Base-by-base conservation (phyloP, 1,284 basidiomycete genomes). In the Ganoderma meredithae region DNA sequence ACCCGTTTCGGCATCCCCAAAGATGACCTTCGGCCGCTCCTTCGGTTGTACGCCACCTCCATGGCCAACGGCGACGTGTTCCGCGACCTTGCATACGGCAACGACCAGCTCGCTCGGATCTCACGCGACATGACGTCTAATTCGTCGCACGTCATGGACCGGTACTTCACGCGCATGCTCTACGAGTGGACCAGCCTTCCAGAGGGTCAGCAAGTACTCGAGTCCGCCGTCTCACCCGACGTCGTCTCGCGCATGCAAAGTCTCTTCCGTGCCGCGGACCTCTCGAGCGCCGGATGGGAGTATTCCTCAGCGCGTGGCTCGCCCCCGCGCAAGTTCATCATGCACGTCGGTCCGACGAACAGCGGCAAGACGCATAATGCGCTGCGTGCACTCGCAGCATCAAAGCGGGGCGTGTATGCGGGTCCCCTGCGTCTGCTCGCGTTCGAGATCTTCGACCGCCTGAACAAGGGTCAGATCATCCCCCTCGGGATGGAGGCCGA, bases 271-370 rank as follows among this genome's bases (percentile, higher is more conserved):
- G 83, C 82, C 0, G 79, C 83, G 0, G 83, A 86, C 73, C 75
- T 83, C 41, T 72, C 75, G 0, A 80, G 80, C 68, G 82, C 83
- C 1, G 80, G 81, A 1, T 83, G 86, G 69, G 72, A 76, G 27
- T 88, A 76, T 73, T 71, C 78, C 0, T 1, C 49, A 0, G 83
- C 88, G 0, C 84, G 89, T 19, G 67, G 64, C 5, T 73, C 60
- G 1, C 76, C 58, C 66, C 87, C 85, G 9, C 88, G 97, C 22
- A 92, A 92, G 75, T 84, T 99, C 72, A 94, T 97, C 79, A 91
- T 99, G 82, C 97, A 99, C 77, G 95, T 99, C 67, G 97, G 97
- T 0, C 97, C 97, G 0, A 99, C 97, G 41, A 99, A 99, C 81
- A 96, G 94, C 68, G 97, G 97, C 52, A 99, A 99, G 83, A 99